Percentiles rank a stretch among this genome's conserved stretches.
Conservation (phyloP, 306 rosid genomes). For the Dryas drummondii region DNA sequence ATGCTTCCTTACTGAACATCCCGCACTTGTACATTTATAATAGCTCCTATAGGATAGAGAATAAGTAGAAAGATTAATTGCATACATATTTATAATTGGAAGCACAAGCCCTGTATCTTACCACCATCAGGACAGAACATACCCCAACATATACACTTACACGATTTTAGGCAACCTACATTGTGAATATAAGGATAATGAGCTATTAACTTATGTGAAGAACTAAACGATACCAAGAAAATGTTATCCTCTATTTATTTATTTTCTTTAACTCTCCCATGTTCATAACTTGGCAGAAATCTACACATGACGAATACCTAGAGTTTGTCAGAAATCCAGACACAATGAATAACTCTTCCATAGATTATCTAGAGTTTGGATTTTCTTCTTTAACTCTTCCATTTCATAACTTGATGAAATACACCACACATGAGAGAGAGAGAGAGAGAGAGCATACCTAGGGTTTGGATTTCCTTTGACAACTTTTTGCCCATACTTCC, state of each 20-base stretch:
- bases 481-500: conserved; percentile 90
- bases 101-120: neutral
- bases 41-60: conserved; percentile 65
- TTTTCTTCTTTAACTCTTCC: neutral
- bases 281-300: neutral
- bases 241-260: neutral
- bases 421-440: neutral
- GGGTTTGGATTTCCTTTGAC: conserved; percentile 98
- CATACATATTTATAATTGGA: neutral
- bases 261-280: neutral
- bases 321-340: too few relatives aligned
- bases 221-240: neutral
- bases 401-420: neutral
- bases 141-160: neutral
- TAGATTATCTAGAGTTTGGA: too few relatives aligned
- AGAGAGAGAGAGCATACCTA: conserved; percentile 45
- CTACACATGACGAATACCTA: neutral
- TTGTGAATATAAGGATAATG: neutral
- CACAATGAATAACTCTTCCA: too few relatives aligned
- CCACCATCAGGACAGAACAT: neutral
- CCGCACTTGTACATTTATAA: conserved; percentile 91
- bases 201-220: neutral
- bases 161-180: neutral
- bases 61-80: conserved; percentile 7
- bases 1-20: conserved; percentile 83